Evolutionary conservation across 768 basidiomycete species (phyloP).

Genomic region (Amanita pallidorosea): DNA sequence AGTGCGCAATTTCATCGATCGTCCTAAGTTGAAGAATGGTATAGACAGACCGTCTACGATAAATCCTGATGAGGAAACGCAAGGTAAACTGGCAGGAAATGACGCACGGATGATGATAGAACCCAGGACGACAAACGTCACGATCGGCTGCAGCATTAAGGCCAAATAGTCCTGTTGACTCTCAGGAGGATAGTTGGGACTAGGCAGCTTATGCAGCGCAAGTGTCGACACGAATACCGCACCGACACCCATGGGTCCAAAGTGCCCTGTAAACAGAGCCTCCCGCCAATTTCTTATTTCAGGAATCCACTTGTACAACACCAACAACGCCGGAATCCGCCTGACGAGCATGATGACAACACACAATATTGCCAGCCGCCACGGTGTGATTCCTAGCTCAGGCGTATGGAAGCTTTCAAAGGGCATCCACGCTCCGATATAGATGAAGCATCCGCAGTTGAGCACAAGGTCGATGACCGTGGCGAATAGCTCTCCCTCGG

Average conservation of each 20-base stretch:
- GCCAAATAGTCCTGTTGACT: conserved; percentile 68
- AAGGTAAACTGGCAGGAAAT: background rate
- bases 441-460: conserved; percentile 73
- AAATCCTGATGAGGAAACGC: background rate
- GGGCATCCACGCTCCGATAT: conserved; percentile 83
- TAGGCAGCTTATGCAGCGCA: conserved; percentile 52
- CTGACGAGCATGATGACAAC: conserved; percentile 63
- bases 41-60: conserved; percentile 56
- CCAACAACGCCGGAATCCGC: conserved; percentile 68
- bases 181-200: conserved; percentile 46
- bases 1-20: conserved; percentile 13
- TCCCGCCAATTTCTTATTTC: conserved; percentile 81
- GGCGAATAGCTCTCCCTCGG: conserved; percentile 79
- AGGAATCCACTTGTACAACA: conserved; percentile 76
- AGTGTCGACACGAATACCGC: conserved; percentile 82
- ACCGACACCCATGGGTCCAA: conserved; percentile 89
- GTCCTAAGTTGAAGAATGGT: conserved; percentile 52
- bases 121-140: conserved; percentile 76
- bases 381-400: conserved; percentile 52
- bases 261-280: conserved; percentile 88
- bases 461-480: conserved; percentile 85
- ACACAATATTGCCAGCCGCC: conserved; percentile 61
- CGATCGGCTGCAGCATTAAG: conserved; percentile 67
- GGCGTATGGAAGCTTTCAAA: conserved; percentile 47
- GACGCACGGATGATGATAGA: conserved; percentile 74